Evolutionary conservation across 768 basidiomycete genomes (phyloP).

Genomic region (Collybiopsis luxurians): DNA sequence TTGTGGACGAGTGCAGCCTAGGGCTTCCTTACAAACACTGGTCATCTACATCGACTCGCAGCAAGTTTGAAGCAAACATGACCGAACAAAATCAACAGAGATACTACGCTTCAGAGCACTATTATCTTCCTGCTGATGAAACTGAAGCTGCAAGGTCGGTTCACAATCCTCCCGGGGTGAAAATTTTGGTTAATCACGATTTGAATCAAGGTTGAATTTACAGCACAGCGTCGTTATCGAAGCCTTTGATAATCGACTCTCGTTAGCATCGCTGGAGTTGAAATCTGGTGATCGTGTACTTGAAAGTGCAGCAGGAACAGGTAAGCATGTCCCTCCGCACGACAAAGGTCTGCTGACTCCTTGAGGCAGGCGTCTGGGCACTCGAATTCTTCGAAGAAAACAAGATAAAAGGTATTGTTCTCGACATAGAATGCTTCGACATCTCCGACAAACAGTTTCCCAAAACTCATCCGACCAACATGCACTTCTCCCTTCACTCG

Average conservation of each 20-base stretch:
- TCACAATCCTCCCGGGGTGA: too few species aligned
- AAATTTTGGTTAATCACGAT: not conserved
- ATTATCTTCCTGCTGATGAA: too few species aligned
- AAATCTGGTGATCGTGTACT: not conserved
- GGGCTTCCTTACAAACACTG: too few species aligned
- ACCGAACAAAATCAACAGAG: too few species aligned
- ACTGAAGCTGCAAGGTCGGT: not conserved
- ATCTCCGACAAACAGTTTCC: not conserved
- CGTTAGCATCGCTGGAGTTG: not conserved
- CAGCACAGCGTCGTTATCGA: not conserved
- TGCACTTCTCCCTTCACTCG: not conserved
- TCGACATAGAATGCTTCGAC: not conserved
- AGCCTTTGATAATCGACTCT: not conserved
- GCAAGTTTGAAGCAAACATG: too few species aligned
- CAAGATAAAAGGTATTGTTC: not conserved
- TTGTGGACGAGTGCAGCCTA: too few species aligned
- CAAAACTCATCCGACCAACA: not conserved
- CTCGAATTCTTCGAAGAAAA: not conserved
- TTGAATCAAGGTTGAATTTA: not conserved
- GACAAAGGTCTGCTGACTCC: not conserved
- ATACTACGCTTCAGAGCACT: too few species aligned
- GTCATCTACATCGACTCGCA: too few species aligned
- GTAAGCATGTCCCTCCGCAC: not conserved
- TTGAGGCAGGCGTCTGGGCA: not conserved
- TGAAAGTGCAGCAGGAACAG: not conserved